Base-by-base conservation (phyloP, 768 basidiomycete species). In the Trametes elegans region DNA sequence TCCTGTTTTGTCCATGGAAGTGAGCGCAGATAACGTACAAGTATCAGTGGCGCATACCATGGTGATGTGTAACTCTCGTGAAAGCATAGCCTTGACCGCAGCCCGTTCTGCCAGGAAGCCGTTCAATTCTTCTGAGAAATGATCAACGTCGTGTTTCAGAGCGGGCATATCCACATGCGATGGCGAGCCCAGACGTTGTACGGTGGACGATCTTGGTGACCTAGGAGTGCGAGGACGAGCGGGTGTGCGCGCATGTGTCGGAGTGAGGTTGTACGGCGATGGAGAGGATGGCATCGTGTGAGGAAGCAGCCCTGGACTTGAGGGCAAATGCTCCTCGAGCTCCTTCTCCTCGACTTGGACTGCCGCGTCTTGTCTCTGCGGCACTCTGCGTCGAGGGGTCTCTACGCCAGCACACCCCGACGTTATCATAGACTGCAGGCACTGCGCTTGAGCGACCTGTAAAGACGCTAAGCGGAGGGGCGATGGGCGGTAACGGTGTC, bases 281-380 rank as follows among this genome's bases (percentile, higher is more conserved):
- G 55, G 59, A 14, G 59, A 57, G 9, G 24, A 28, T 7, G 50
- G 46, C 31, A 47, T 24, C 5, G 41, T 24, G 19, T 40, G 21
- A 3, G 59, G 55, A 11, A 36, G 44, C 14, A 60, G 38, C 11
- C 32, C 40, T 3, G 59, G 59, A 24, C 50, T 57, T 14, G 44
- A 34, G 5, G 59, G 59, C 1, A 41, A 24, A 11, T 16, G 3
- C 8, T 32, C n/a, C 3, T 24, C 19, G 8, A 18, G 43, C 18
- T 16, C 13, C 10, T 5, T 19, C 2, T 2, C 8, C 8, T 16
- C 27, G 1, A 50, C 49, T 4, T 40, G 3, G 3, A 44, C 36
- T 11, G 39, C 28, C 1, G 13, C 31, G 5, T 43, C 6, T 6
- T 18, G 40, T 21, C n/a, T 29, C 6, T 34, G 18, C 9, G 27